These are phyloP conservation scores for Myotisia sp. DNA, from an alignment of 2,329 filamentous ascomycete genomes.

Conservation along the genomic window DNA sequence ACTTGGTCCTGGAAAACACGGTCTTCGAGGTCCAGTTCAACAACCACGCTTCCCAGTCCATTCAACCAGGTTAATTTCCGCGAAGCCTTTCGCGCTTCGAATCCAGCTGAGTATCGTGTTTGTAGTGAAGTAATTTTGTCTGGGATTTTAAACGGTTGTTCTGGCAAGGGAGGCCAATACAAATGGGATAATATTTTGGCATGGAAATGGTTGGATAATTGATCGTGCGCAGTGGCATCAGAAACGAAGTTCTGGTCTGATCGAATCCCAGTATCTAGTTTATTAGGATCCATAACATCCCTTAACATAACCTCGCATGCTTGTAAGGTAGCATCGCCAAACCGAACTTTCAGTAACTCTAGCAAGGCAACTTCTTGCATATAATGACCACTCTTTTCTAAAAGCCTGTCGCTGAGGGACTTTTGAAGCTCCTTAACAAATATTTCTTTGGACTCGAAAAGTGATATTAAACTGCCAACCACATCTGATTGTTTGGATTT, in stretches of 20 bases:
- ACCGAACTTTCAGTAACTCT: conserved; percentile 72
- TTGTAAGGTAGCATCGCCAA: conserved; percentile 74
- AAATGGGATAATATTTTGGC: conserved; percentile 80
- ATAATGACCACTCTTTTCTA: conserved; percentile 52
- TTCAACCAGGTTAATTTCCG: conserved; percentile 83
- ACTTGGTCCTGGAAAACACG: conserved; percentile 55
- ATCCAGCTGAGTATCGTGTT: conserved; percentile 56
- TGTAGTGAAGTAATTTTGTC: conserved; percentile 42
- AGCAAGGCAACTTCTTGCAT: conserved; percentile 71
- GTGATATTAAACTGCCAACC: conserved; percentile 73
- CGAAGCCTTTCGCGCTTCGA: conserved; percentile 64
- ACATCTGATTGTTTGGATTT: conserved; percentile 81
- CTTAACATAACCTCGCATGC: conserved; percentile 95
- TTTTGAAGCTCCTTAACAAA: conserved; percentile 91
- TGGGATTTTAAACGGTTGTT: conserved; percentile 35
- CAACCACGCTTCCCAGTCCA: conserved; percentile 61
- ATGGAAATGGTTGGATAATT: conserved; percentile 36
- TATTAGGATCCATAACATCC: conserved; percentile 71
- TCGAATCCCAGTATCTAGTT: conserved; percentile 55
- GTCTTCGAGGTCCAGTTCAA: conserved; percentile 73
- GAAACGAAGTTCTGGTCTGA: conserved; percentile 32
- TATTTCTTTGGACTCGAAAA: conserved; percentile 76
- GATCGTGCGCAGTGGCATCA: conserved; percentile 22
- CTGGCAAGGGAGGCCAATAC: conserved; percentile 75
- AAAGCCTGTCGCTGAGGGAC: conserved; percentile 70